Evolutionary conservation across 768 basidiomycete genomes (phyloP).

Genomic region (Lactarius hengduanensis): DNA sequence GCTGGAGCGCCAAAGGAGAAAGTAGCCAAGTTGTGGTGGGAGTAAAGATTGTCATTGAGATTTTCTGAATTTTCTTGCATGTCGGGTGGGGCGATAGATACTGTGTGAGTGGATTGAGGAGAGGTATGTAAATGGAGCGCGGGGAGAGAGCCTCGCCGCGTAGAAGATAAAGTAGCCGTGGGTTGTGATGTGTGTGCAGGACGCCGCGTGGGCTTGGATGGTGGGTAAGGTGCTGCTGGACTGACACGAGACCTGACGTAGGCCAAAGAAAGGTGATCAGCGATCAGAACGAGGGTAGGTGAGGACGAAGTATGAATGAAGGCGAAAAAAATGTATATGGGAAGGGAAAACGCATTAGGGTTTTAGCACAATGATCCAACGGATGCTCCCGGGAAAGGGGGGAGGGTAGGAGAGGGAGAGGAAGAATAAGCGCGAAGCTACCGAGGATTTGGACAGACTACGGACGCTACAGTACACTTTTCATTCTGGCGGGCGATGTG

Average conservation of each 20-base stretch:
- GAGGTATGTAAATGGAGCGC: constrained; percentile 32
- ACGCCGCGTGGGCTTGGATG: constrained; percentile 29
- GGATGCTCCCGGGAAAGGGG: background rate
- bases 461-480: background rate
- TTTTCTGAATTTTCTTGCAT: constrained; percentile 30
- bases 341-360: constrained; percentile 1
- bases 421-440: constrained; percentile 24
- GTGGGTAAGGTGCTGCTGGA: constrained; percentile 29
- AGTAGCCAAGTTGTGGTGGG: constrained; percentile 41
- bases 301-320: constrained; percentile 1
- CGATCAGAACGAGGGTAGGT: constrained; percentile 11
- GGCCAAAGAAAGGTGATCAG: constrained; percentile 9
- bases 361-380: constrained; percentile 9
- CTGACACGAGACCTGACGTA: constrained; percentile 21
- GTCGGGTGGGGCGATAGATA: constrained; percentile 25
- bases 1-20: constrained; percentile 44
- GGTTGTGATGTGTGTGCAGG: constrained; percentile 27
- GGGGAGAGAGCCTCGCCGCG: constrained; percentile 34
- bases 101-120: constrained; percentile 26
- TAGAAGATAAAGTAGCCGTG: constrained; percentile 32
- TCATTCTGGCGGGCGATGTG: background rate
- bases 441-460: constrained; percentile 20
- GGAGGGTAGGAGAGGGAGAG: too few species aligned
- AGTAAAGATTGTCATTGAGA: constrained; percentile 28
- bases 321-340: background rate